These are phyloP conservation scores for Trifolium pratense DNA, from an alignment of 306 rosid species.

Conservation along the genomic window DNA sequence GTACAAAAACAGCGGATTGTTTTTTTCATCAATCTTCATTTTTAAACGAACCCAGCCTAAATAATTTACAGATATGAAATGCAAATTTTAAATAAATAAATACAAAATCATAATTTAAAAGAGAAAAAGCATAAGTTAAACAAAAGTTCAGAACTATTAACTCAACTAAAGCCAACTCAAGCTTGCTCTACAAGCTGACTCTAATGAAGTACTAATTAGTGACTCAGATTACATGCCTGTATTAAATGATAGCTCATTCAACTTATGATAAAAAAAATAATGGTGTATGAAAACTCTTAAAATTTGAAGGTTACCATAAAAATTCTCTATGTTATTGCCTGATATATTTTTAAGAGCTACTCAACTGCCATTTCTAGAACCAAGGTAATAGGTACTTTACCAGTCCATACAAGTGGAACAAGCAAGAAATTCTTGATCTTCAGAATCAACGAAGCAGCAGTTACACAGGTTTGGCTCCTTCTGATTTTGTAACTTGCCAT, in stretches of 20 bases:
- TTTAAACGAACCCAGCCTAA: neutral
- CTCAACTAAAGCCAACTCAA: no score
- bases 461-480: conserved; percentile 50
- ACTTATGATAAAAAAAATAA: neutral
- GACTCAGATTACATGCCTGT: neutral
- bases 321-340: neutral
- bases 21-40: conserved; percentile 14
- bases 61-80: neutral
- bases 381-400: conserved; percentile 57
- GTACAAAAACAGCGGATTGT: conserved; percentile 16
- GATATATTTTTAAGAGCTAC: no score
- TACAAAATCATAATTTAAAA: neutral
- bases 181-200: no score
- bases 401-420: conserved; percentile 82
- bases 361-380: neutral
- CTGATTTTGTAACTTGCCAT: conserved; percentile 48
- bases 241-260: neutral
- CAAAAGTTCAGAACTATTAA: neutral
- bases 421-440: conserved; percentile 57
- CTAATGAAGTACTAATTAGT: neutral
- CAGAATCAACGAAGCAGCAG: conserved; percentile 57
- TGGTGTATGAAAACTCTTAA: neutral
- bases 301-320: neutral
- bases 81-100: neutral
- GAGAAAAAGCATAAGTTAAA: neutral